phyloP scores from a whole-genome alignment of 164 flowering plant genomes.

The Macadamia integrifolia region DNA sequence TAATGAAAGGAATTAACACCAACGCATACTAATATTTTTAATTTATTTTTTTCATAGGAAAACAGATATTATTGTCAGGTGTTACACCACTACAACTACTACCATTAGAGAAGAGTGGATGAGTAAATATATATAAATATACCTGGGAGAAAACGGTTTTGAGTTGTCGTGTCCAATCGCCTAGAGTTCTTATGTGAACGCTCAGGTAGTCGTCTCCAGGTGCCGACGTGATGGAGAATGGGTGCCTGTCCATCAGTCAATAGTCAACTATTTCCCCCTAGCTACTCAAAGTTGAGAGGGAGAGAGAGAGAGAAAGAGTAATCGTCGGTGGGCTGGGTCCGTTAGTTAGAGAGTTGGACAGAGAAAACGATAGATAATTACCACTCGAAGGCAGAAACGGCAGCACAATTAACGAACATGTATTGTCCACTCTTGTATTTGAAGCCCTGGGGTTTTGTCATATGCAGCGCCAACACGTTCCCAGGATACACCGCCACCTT shows the following conservation, averaged over 20 bases:
- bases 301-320: no score
- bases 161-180: conserved; percentile 51
- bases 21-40: no score
- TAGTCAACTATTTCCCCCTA: no score
- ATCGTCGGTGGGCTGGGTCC: no score
- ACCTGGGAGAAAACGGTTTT: conserved; percentile 66
- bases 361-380: neutral
- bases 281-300: no score
- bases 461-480: conserved; percentile 41
- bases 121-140: no score
- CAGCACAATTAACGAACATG: conserved; percentile 52
- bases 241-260: conserved; percentile 23
- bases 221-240: conserved; percentile 38
- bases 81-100: no score
- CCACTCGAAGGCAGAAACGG: conserved; percentile 57
- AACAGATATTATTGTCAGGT: no score
- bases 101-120: no score
- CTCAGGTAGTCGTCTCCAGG: conserved; percentile 38
- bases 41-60: no score
- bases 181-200: conserved; percentile 35
- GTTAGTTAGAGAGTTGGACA: no score
- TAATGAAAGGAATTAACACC: no score
- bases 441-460: conserved; percentile 52
- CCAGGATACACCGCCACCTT: conserved; percentile 53
- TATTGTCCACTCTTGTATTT: conserved; percentile 56